Conservation (phyloP, 805 yeast genomes). For the Peterozyma toletana region DNA sequence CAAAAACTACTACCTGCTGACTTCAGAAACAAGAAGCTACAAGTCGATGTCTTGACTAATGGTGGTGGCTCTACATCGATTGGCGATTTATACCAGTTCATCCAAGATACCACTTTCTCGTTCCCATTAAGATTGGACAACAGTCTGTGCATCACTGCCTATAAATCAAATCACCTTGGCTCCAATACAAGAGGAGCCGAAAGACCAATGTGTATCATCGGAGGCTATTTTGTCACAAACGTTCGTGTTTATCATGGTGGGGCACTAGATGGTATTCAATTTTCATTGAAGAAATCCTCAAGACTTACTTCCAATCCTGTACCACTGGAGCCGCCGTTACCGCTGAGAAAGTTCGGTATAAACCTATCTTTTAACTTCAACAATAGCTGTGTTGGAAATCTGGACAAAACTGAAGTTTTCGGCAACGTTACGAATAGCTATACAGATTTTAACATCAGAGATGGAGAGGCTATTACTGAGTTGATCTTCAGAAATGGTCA, state of each 20-base stretch:
- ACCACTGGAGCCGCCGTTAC: conserved; percentile 34
- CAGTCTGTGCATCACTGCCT: conserved; percentile 1
- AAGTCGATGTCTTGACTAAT: conserved; percentile 47
- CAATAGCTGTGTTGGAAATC: not conserved
- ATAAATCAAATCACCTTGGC: conserved; percentile 14
- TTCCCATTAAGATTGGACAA: conserved; percentile 10
- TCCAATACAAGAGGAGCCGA: conserved; percentile 15
- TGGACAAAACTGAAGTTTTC: conserved; percentile 19
- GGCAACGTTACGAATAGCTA: conserved; percentile 50
- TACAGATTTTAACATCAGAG: conserved; percentile 46
- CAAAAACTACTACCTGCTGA: conserved; percentile 26
- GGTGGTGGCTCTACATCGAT: conserved; percentile 55
- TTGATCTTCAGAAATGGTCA: conserved; percentile 66
- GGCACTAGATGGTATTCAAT: conserved; percentile 77
- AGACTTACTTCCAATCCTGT: conserved; percentile 8
- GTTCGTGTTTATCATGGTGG: conserved; percentile 66
- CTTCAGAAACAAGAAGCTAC: conserved; percentile 29
- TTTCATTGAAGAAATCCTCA: conserved; percentile 26
- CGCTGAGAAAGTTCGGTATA: conserved; percentile 26
- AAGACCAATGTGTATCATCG: conserved; percentile 22
- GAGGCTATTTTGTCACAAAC: conserved; percentile 31
- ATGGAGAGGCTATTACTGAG: conserved; percentile 54
- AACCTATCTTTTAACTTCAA: not conserved
- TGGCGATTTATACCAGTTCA: conserved; percentile 34
- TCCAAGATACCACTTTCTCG: conserved; percentile 15